Conservation (phyloP, 2,329 filamentous ascomycete genomes). For the Ophiocordyceps robertsii region DNA sequence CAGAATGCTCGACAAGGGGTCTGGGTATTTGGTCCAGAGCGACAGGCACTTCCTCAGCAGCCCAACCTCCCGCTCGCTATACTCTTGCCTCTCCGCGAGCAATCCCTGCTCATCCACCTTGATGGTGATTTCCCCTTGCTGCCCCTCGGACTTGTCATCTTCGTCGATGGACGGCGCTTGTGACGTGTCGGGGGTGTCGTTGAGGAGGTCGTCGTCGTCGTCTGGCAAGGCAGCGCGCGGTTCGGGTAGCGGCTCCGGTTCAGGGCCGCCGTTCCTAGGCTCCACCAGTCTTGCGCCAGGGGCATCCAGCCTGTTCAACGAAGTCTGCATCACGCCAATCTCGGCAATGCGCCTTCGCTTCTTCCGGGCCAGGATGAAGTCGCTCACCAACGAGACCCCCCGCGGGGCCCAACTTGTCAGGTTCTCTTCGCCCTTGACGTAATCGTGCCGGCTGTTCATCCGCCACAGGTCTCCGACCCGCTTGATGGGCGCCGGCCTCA, state of each 20-base stretch:
- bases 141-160: conserved; percentile 10
- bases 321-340: conserved; percentile 59
- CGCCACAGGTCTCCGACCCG: conserved; percentile 88
- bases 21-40: conserved; percentile 51
- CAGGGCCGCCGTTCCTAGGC: conserved; percentile 19
- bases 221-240: conserved; percentile 30
- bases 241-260: conserved; percentile 17
- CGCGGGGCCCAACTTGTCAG: conserved; percentile 76
- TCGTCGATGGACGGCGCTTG: conserved; percentile 24
- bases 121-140: conserved; percentile 9
- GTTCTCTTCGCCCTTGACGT: conserved; percentile 89
- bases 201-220: conserved; percentile 45
- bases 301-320: conserved; percentile 45
- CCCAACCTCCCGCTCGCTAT: conserved; percentile 29
- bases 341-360: conserved; percentile 63
- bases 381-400: conserved; percentile 79
- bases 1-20: conserved; percentile 41
- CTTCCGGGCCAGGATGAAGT: conserved; percentile 66
- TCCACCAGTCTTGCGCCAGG: conserved; percentile 24
- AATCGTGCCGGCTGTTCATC: conserved; percentile 88
- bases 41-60: conserved; percentile 43
- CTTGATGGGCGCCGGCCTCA: conserved; percentile 83
- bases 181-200: conserved; percentile 41
- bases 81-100: conserved; percentile 21
- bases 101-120: conserved; percentile 7